Base-by-base conservation (phyloP, 495 filamentous ascomycete species). In the Aspergillus nidulans region DNA sequence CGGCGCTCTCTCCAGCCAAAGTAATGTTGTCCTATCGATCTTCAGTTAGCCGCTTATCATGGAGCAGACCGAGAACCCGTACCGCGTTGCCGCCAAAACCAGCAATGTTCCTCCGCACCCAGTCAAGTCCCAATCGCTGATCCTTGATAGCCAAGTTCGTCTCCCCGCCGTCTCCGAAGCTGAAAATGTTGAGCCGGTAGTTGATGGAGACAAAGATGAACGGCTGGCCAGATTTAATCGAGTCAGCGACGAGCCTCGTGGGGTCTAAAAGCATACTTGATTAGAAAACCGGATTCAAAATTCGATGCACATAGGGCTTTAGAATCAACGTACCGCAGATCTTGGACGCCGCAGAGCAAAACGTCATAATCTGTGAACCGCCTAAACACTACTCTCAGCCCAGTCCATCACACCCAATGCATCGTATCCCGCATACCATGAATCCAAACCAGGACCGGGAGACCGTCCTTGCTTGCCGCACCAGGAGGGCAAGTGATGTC, bases 111-210 rank as follows among this genome's bases (percentile, higher is more conserved):
- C 73, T 74, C 38, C 77, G 70, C 41, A 84, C 78, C 78, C 82
- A 87, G 57, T 85, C 77, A 16, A 86, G 75, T 4, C 77, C 83
- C 63, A 86, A 74, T 20, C 83, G 77, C 65, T 89, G 83, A 68
- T 90, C 85, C 25, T 86, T 77, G 3, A 84, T 73, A 1, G 84
- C 85, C 10, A 82, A 70, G 55, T 81, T 85, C 49, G 71, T 74
- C 53, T 73, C 69, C 20, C 63, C 67, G 6, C 75, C 79, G 55
- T 81, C 75, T 20, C 83, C 81, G 43, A 82, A 86, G 20, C 82
- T 79, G 58, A 86, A 84, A 53, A 88, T 79, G 63, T 85, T 84
- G 48, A 86, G 57, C 6, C 85, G 82, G 63, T 87, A 86, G 66
- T 86, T 86, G 64, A 85, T 75, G 5, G 74, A 72, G 13, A 87